Base-by-base conservation (phyloP, 495 filamentous ascomycete species). In the Aspergillus taichungensis region DNA sequence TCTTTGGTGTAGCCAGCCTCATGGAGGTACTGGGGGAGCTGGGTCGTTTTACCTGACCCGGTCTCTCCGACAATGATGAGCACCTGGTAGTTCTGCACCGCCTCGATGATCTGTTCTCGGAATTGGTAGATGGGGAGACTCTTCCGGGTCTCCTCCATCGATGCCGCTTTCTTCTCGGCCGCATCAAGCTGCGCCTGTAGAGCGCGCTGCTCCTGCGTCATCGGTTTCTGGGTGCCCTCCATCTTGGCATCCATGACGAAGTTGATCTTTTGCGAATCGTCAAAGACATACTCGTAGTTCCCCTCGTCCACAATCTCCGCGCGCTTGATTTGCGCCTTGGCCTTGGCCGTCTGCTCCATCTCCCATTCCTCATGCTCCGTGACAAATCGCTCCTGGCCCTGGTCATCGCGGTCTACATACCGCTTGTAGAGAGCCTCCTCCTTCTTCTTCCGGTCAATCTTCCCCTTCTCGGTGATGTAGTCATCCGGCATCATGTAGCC, bases 351-450 rank as follows among this genome's bases (percentile, higher is more conserved):
- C 61, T 97, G 92, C 61, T 96, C 89, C 37, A 80, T 63, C 63
- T 98, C 92, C 90, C 89, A 97, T 60, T 95, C 88, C 46, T 97
- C 87, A 51, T 94, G 87, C 61, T 98, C 92, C 0, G 92, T 95
- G 40, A 96, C 74, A 54, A 86, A 94, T 51, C 83, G 80, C 62
- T 97, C 92, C 54, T 91, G 81, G 24, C 90, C 90, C 37, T 81
- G 77, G 52, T 95, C 87, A 40, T 94, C 89, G 37, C 79, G 78
- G 45, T 96, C 90, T 10, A 95, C 85, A 55, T 96, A 89, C 13
- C 91, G 84, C 56, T 85, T 85, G 67, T 94, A 92, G 30, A 95
- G 77, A 8, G 87, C 88, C 24, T 91, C 84, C 54, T 95, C 83
- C 60, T 95, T 95, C 67, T 85, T 83, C 62, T 87, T 90, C 61